Evolutionary conservation across 768 basidiomycete species (phyloP).

Genomic region (Chlorophyllum brunneum): DNA sequence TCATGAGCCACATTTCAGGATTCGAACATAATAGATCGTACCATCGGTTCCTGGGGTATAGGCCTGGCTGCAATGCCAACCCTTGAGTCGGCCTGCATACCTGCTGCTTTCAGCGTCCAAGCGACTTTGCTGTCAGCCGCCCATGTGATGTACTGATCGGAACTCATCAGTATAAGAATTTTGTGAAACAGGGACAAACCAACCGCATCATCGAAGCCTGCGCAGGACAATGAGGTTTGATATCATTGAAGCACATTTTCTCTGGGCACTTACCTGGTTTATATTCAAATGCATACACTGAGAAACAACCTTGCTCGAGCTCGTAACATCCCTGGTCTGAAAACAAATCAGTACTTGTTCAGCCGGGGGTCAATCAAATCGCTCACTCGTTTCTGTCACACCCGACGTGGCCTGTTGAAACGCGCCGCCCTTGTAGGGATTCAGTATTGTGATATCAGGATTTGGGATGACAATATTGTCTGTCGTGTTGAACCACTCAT

Average conservation of each 20-base stretch:
- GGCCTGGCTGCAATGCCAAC: constrained; percentile 66
- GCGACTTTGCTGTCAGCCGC: constrained; percentile 53
- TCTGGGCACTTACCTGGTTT: constrained; percentile 48
- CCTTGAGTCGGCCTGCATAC: constrained; percentile 49
- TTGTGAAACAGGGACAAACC: constrained; percentile 19
- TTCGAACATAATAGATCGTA: constrained; percentile 22
- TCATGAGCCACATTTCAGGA: neutral
- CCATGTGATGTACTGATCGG: constrained; percentile 73
- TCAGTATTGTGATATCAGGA: constrained; percentile 45
- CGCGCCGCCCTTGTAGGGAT: constrained; percentile 69
- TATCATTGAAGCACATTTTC: neutral
- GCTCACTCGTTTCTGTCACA: constrained; percentile 54
- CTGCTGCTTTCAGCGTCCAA: constrained; percentile 69
- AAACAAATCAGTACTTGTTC: neutral
- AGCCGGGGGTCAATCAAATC: neutral
- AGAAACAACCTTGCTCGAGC: constrained; percentile 46
- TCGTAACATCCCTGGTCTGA: constrained; percentile 73
- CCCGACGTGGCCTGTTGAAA: constrained; percentile 84
- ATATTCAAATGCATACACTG: constrained; percentile 82
- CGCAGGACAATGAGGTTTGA: neutral
- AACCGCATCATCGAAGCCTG: constrained; percentile 51
- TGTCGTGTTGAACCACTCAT: constrained; percentile 64
- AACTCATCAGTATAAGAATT: neutral
- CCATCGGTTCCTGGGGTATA: constrained; percentile 83
- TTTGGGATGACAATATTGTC: constrained; percentile 57